Evolutionary conservation across 2,329 filamentous ascomycete species (phyloP).

Genomic region (Coniochaeta sp.): DNA sequence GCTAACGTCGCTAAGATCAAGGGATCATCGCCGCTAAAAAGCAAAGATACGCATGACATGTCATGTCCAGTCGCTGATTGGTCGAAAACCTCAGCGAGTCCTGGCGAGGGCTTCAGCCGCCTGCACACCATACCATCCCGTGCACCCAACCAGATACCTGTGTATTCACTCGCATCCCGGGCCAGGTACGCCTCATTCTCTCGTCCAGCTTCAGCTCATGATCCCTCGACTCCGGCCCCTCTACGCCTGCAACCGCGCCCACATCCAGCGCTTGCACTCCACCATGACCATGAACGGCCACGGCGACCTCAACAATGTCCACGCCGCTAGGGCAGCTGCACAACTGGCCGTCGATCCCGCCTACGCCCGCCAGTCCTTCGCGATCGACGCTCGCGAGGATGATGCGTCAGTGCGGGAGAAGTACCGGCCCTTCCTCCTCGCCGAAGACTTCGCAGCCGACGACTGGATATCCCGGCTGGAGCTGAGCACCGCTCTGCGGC

Average conservation of each 20-base stretch:
- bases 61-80: background rate
- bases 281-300: slow-evolving; percentile 7
- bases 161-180: too few relatives aligned
- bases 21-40: too few relatives aligned
- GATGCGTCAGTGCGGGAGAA: slow-evolving; percentile 32
- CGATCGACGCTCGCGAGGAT: slow-evolving; percentile 37
- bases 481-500: slow-evolving; percentile 40
- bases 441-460: slow-evolving; percentile 21
- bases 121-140: too few relatives aligned
- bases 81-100: background rate
- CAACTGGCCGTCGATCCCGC: slow-evolving; percentile 12
- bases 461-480: slow-evolving; percentile 54
- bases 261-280: background rate
- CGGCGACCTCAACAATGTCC: slow-evolving; percentile 25
- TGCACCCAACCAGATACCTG: too few relatives aligned
- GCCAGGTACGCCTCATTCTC: background rate
- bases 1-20: background rate
- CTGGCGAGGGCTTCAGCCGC: too few relatives aligned
- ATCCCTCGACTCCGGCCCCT: background rate
- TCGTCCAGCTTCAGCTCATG: background rate
- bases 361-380: slow-evolving; percentile 26
- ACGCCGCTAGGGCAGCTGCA: slow-evolving; percentile 13
- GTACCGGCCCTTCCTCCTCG: slow-evolving; percentile 52
- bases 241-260: background rate
- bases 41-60: background rate